Evolutionary conservation across 345 rosid species (phyloP).

Genomic region (Hibiscus mutabilis): DNA sequence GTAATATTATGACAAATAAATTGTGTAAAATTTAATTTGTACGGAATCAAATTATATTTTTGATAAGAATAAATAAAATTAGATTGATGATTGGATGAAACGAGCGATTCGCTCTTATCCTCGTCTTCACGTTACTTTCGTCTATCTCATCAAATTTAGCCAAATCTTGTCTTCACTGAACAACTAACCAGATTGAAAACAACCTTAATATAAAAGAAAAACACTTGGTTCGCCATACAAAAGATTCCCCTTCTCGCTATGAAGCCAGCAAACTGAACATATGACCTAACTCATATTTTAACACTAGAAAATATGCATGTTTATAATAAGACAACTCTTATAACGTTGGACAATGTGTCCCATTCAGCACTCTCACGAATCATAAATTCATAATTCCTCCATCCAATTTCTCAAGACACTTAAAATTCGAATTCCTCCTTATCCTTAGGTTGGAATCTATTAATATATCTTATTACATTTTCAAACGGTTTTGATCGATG

Average conservation of each 20-base stretch:
- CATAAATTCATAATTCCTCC: background rate
- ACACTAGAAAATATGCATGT: too few species aligned
- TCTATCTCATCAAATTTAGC: slow-evolving; percentile 2
- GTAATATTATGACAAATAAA: too few species aligned
- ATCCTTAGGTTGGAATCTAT: background rate
- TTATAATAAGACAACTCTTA: too few species aligned
- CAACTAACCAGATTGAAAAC: slow-evolving; percentile 11
- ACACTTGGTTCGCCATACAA: too few species aligned
- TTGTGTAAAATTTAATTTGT: too few species aligned
- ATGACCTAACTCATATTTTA: too few species aligned
- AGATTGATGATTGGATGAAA: slow-evolving; percentile 11
- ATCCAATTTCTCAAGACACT: background rate
- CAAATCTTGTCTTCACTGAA: background rate
- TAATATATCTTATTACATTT: background rate
- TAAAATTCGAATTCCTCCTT: background rate
- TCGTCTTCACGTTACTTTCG: slow-evolving; percentile 14
- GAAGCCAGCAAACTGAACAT: too few species aligned
- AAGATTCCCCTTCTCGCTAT: too few species aligned
- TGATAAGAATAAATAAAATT: background rate
- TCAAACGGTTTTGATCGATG: background rate
- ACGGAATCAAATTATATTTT: too few species aligned
- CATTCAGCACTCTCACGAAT: too few species aligned
- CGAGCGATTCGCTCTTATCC: slow-evolving; percentile 1
- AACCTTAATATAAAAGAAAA: background rate
- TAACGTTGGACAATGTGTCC: too few species aligned